Base-by-base conservation (phyloP, 768 basidiomycete species). In the Exidia glandulosa region DNA sequence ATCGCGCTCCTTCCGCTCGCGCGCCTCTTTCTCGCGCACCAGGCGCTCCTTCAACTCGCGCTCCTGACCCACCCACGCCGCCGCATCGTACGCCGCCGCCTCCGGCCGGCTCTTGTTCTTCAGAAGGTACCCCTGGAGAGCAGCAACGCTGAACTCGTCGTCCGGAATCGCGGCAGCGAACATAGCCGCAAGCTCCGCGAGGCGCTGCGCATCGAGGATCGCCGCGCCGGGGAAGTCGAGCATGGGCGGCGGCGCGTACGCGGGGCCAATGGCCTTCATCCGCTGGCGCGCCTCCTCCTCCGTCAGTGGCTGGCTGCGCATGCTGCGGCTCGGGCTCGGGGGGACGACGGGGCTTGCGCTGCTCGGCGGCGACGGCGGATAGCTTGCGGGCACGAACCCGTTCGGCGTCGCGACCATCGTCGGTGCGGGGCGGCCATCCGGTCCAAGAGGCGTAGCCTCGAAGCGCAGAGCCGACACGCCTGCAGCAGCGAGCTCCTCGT, bases 81-180 rank as follows among this genome's bases (percentile, higher is more conserved):
- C 76, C 25, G 84, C 85, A 13, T 80, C 83, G 25, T 76, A 73
- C 2, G 89, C 86, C 29, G 90, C 90, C 2, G 78, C 76, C 66
- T 90, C 86, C 2, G 91, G 90, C 58, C 87, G 77, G 25, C 86
- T 84, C 74, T 94, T 94, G 75, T 91, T 86, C 73, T 86, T 86
- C 60, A 95, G 76, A 61, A 94, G 68, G 73, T 90, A 93, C 70
- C 90, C 92, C 74, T 94, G 92, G 58, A 96, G 76, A 60, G 90
- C 87, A 23, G 93, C 92, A 59, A 94, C 88, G 67, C 88, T 89
- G 68, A 94, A 90, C 74, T 89, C 87, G 41, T 87, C 85, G 36
- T 91, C 87, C 0, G 93, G 90, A 25, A 94, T 83, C 27, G 82
- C 76, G 63, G 89, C 87, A 3, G 90, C 88, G 67, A 94, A 94